Evolutionary conservation across 78 protist species (phyloP), one percentile per base, ranked within the genome.

Genomic region (Bodo saltans): DNA sequence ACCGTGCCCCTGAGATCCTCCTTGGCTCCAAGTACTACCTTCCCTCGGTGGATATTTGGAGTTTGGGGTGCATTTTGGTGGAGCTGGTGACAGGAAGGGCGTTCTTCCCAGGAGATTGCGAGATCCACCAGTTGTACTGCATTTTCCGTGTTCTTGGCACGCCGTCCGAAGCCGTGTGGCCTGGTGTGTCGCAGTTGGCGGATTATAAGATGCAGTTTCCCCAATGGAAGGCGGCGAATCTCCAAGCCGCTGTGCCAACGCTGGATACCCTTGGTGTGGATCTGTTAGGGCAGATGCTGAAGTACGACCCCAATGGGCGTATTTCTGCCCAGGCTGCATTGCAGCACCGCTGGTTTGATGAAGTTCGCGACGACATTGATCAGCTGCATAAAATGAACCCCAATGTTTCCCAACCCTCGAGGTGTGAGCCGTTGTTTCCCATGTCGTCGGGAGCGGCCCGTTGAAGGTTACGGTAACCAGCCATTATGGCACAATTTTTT

Each of bases 1-100:
- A 97, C 89, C 89, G 99, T 3, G 95, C 99, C 0, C 99, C 99
- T 0, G 99, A 99, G 32, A 92, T 99, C 33, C 92, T 98, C 27
- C 83, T 98, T 38, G 99, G 99, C 1, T 78, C 92, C 26, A 88
- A 82, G 80, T 69, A 89, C 83, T 98, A 98, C 92, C 83, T 94
- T 30, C 89, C 95, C 0, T 92, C 98, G 27, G 96, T 98, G 23
- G 99, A 98, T 88, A 79, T 96, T 34, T 98, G 99, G 99, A 76
- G 93, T 8, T 89, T 92, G 11, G 99, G 98, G 30, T 94, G 98
- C 90, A 96, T 97, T 72, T 90, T 98, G 34, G 99, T 97, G 27
- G 99, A 98, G 90, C 79, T 98, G 97, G 73, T 91, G 25, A 83
- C 81, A 34, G 29, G 88, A n/a, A 1, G 35, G 42, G 67, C 88